phyloP scores from a whole-genome alignment of 768 basidiomycete genomes.

The Lentinus brumalis region DNA sequence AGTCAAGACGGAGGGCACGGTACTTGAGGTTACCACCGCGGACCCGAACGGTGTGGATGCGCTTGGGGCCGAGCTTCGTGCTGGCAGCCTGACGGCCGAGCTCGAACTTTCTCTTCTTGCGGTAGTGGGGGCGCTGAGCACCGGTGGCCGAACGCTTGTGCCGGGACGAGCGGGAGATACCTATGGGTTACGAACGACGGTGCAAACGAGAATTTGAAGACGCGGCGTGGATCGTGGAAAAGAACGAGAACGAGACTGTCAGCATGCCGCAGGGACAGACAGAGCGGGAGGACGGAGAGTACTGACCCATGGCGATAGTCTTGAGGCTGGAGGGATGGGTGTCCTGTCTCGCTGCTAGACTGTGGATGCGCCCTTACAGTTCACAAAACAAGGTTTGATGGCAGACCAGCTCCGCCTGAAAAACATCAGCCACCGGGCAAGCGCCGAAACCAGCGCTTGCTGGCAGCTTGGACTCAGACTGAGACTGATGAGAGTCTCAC shows the following conservation, averaged over 20 bases:
- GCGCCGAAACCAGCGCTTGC: not conserved
- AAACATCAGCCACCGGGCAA: not conserved
- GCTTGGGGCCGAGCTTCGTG: slow-evolving; percentile 96
- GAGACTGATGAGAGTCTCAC: no score
- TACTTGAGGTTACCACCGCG: slow-evolving; percentile 96
- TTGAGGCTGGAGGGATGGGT: slow-evolving; percentile 63
- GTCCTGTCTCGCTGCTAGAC: slow-evolving; percentile 41
- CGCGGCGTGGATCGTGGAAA: not conserved
- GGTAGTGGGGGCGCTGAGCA: slow-evolving; percentile 91
- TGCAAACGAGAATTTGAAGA: not conserved
- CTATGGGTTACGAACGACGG: slow-evolving; percentile 42
- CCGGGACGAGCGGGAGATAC: slow-evolving; percentile 96
- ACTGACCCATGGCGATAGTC: slow-evolving; percentile 75
- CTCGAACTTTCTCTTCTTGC: slow-evolving; percentile 99
- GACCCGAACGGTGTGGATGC: slow-evolving; percentile 91
- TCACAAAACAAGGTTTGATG: slow-evolving; percentile 40
- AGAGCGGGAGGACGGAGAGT: not conserved
- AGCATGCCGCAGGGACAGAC: not conserved
- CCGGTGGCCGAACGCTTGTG: slow-evolving; percentile 96
- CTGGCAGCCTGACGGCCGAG: slow-evolving; percentile 96
- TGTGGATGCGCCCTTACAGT: slow-evolving; percentile 52
- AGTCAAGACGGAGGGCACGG: slow-evolving; percentile 94
- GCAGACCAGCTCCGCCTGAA: slow-evolving; percentile 31
- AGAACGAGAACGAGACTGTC: not conserved
- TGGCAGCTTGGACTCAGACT: no score